Evolutionary conservation across 2,329 filamentous ascomycete genomes (phyloP), one percentile per base, ranked within the genome.

Genomic region (Fusarium tanahbumbuense): DNA sequence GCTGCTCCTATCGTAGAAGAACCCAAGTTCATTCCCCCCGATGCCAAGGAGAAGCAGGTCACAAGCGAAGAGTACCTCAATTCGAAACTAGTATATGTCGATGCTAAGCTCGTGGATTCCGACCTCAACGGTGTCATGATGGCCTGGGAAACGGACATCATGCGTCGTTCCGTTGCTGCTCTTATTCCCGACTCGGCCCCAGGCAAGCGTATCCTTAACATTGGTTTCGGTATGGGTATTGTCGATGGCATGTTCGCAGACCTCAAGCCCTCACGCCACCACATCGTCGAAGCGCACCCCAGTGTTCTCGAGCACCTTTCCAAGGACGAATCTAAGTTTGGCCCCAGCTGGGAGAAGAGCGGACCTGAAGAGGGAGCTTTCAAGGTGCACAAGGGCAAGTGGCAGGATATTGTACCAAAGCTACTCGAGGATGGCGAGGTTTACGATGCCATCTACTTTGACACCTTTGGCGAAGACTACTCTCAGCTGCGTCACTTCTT

Each of bases 401-500:
- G 94, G 94, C 94, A 97, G 79, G 92, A 96, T 63, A 82, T 96
- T 0, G 83, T 94, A 18, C 91, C 91, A 0, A 82, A 83, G 53
- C 83, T 97, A 10, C 81, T 95, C 2, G 87, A 88, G 63, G 82
- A 88, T 42, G 92, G 91, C 12, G 86, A 91, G 74, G 82, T 89
- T 15, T 94, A 95, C 76, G 93, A 97, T 77, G 93, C 91, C 28
- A 93, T 99, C 72, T 99, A 98, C 83, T 98, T 98, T 76, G 96
- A 99, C 78, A 99, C 96, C 0, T 98, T 98, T 79, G 96, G 94
- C 9, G 96, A 99, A 81, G 93, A 96, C 69, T 99, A 98, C 80
- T 84, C 85, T 4, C 92, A 95, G 78, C 88, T 98, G 28, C 91
- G 91, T 48, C 85, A 90, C 64, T 98, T 98, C 83, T 97, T 98